Conservation (phyloP, 1,284 basidiomycete species). For the Meripilus lineatus region DNA sequence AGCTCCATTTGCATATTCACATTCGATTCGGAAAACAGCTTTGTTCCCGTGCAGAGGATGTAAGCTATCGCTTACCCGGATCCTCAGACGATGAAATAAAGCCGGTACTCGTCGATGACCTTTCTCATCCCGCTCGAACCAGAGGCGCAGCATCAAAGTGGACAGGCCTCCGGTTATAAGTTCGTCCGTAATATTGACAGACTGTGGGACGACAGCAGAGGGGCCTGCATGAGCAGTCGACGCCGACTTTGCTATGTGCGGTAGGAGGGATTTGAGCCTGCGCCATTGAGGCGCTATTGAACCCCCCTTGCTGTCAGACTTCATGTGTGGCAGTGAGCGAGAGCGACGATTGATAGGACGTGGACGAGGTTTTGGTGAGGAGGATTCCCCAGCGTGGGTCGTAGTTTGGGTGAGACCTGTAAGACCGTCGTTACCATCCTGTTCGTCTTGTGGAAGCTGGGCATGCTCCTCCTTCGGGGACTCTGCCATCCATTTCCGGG, state of each 20-base stretch:
- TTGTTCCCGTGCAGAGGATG: conserved; percentile 77
- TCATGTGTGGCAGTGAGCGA: conserved; percentile 42
- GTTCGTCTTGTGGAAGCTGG: conserved; percentile 1
- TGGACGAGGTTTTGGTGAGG: conserved; percentile 8
- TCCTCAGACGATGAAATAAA: conserved; percentile 81
- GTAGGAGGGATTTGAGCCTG: conserved; percentile 60
- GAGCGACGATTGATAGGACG: conserved; percentile 24
- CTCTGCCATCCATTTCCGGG: conserved; percentile 54
- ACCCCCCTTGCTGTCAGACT: conserved; percentile 14
- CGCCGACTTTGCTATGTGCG: conserved; percentile 41
- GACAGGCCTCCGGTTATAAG: conserved; percentile 80
- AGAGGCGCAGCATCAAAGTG: conserved; percentile 81
- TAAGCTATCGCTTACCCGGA: conserved; percentile 82
- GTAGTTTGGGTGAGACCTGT: neutral
- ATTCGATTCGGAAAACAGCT: conserved; percentile 89
- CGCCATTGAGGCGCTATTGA: conserved; percentile 44
- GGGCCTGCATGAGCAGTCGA: conserved; percentile 27
- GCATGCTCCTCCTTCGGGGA: conserved; percentile 42
- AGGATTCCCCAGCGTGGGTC: conserved; percentile 11
- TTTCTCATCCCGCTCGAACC: conserved; percentile 91
- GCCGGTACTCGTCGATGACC: conserved; percentile 80
- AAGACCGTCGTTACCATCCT: neutral
- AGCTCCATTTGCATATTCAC: conserved; percentile 95
- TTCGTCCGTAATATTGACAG: conserved; percentile 81
- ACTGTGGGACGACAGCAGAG: conserved; percentile 43